Percentiles rank a stretch among this genome's conserved stretches.
Conservation (phyloP, 345 rosid genomes). For the Salix udensis region DNA sequence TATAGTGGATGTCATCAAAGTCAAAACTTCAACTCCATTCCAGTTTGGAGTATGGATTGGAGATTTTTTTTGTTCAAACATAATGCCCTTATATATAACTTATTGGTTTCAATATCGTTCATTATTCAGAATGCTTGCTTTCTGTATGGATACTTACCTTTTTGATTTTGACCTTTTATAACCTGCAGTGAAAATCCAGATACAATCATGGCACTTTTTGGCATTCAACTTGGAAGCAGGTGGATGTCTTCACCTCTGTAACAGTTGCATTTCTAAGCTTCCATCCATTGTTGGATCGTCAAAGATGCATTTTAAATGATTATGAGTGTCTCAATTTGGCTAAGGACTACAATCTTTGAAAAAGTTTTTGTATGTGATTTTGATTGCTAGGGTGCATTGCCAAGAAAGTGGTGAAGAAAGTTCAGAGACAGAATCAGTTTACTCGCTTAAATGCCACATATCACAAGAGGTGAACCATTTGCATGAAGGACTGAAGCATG, state of each 20-base stretch:
- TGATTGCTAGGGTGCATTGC: conserved; percentile 60
- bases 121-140: background rate
- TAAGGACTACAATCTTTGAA: background rate
- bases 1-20: background rate
- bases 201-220: conserved; percentile 73
- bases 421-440: conserved; percentile 73
- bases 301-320: background rate
- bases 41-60: background rate
- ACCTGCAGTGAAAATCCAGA: conserved; percentile 61
- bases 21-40: background rate
- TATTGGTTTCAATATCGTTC: background rate
- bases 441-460: conserved; percentile 95
- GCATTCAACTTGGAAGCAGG: conserved; percentile 87
- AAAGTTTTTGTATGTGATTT: background rate
- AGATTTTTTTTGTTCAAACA: background rate
- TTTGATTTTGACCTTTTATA: background rate
- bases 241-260: conserved; percentile 18
- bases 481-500: conserved; percentile 97
- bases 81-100: background rate
- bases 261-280: background rate
- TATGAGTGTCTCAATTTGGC: background rate
- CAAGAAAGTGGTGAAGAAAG: conserved; percentile 92
- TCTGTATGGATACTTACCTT: background rate
- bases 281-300: background rate
- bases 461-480: conserved; percentile 97